Evolutionary conservation across 805 yeast species (phyloP).

Genomic region (Scheffersomyces stipitis): DNA sequence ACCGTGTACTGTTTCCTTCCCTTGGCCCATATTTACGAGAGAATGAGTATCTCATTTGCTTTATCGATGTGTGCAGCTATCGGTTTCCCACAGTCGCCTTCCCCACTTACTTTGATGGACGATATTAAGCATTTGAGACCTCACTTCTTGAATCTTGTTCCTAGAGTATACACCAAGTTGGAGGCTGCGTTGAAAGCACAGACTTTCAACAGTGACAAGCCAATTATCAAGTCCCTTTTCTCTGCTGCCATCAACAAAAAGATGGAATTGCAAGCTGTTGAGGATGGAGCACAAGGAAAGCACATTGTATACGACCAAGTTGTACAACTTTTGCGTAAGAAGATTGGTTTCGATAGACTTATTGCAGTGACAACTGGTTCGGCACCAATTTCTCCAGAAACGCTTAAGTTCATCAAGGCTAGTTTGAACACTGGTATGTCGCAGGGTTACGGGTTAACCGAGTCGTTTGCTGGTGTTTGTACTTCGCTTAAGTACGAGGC

Average conservation of each 20-base stretch:
- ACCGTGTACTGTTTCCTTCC: slow-evolving; percentile 22
- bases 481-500: slow-evolving; percentile 43
- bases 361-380: slow-evolving; percentile 45
- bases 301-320: slow-evolving; percentile 33
- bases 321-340: slow-evolving; percentile 25
- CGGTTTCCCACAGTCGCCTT: slow-evolving; percentile 32
- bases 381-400: slow-evolving; percentile 67
- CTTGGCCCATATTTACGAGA: slow-evolving; percentile 24
- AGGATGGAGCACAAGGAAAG: slow-evolving; percentile 22
- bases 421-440: slow-evolving; percentile 54
- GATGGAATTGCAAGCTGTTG: slow-evolving; percentile 17
- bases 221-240: slow-evolving; percentile 28
- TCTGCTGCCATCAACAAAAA: slow-evolving; percentile 28
- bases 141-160: slow-evolving; percentile 28
- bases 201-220: slow-evolving; percentile 32
- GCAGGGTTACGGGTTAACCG: slow-evolving; percentile 80
- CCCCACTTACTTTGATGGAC: slow-evolving; percentile 27
- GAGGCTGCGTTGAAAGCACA: slow-evolving; percentile 52
- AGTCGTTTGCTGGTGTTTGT: slow-evolving; percentile 57
- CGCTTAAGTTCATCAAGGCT: slow-evolving; percentile 61
- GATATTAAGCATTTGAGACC: slow-evolving; percentile 31
- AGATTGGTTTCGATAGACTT: slow-evolving; percentile 36
- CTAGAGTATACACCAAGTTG: slow-evolving; percentile 39
- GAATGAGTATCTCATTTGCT: slow-evolving; percentile 13
- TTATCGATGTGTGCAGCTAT: slow-evolving; percentile 16